Conservation (phyloP, 1,284 basidiomycete species). For the Hemileia vastatrix region DNA sequence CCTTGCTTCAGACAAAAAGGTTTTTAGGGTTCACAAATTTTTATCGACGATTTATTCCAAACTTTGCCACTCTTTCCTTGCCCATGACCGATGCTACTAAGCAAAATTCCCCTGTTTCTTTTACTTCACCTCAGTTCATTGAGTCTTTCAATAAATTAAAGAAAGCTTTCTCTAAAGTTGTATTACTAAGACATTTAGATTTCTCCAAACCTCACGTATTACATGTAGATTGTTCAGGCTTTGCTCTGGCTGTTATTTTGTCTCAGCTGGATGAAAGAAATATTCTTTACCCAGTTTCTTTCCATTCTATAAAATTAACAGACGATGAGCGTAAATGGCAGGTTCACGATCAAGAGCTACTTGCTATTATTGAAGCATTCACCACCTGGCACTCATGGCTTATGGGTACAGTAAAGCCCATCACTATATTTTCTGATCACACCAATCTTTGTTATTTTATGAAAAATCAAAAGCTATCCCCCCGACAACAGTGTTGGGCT, state of each 20-base stretch:
- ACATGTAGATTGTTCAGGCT: neutral
- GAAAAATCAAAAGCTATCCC: neutral
- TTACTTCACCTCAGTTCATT: neutral
- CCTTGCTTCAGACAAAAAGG: neutral
- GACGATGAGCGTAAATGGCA: neutral
- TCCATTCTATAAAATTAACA: neutral
- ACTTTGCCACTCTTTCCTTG: neutral
- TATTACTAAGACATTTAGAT: conserved; percentile 3
- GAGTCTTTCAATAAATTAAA: neutral
- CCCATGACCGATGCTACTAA: neutral
- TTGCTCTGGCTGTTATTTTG: neutral
- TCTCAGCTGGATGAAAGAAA: neutral
- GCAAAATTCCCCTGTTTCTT: neutral
- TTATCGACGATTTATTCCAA: conserved; percentile 4
- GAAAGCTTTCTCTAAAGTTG: neutral
- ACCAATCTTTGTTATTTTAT: neutral
- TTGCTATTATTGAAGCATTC: neutral
- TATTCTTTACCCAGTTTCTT: neutral
- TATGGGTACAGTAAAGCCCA: neutral
- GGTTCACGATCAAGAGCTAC: conserved; percentile 1
- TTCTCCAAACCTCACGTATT: neutral
- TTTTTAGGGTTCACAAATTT: conserved; percentile 9
- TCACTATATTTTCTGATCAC: neutral
- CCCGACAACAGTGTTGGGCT: neutral
- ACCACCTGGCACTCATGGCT: neutral